phyloP scores from a whole-genome alignment of 176 grass and related monocot species.

The Neostapfia colusana region DNA sequence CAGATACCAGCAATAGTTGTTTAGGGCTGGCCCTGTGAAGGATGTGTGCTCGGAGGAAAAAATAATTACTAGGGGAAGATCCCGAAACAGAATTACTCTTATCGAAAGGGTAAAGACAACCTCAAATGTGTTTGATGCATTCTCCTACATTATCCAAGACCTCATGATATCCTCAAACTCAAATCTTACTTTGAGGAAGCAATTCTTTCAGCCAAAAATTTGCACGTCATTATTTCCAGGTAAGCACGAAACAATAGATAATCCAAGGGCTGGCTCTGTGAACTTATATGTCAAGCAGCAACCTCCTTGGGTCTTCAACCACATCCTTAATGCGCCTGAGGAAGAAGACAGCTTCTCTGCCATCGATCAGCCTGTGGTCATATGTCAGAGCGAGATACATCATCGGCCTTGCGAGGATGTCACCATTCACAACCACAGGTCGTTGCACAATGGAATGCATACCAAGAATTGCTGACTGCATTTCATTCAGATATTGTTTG shows the following conservation, averaged over 20 bases:
- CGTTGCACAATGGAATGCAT: slow-evolving; percentile 83
- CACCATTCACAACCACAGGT: slow-evolving; percentile 65
- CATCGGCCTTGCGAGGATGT: slow-evolving; percentile 66
- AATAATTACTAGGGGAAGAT: slow-evolving; percentile 28
- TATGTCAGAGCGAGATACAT: slow-evolving; percentile 82
- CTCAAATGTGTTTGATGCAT: slow-evolving; percentile 21
- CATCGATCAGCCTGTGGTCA: slow-evolving; percentile 77
- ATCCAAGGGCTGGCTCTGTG: neutral
- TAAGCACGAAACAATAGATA: slow-evolving; percentile 37
- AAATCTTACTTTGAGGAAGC: slow-evolving; percentile 29
- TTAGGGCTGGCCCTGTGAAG: too few relatives aligned
- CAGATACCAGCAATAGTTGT: too few relatives aligned
- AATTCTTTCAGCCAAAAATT: slow-evolving; percentile 56
- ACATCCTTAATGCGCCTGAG: slow-evolving; percentile 83
- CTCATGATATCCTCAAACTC: slow-evolving; percentile 20
- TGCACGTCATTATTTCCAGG: slow-evolving; percentile 58
- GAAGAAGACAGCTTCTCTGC: slow-evolving; percentile 85
- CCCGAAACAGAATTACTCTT: slow-evolving; percentile 9
- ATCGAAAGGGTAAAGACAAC: neutral
- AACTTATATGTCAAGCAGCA: slow-evolving; percentile 68
- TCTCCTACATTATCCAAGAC: slow-evolving; percentile 24
- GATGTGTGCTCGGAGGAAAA: slow-evolving; percentile 11
- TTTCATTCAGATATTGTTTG: neutral
- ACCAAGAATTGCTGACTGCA: slow-evolving; percentile 80
- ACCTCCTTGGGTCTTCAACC: slow-evolving; percentile 76